These are phyloP conservation scores for Ogataea saltuana DNA, from an alignment of 805 yeast species.

Conservation along the genomic window DNA sequence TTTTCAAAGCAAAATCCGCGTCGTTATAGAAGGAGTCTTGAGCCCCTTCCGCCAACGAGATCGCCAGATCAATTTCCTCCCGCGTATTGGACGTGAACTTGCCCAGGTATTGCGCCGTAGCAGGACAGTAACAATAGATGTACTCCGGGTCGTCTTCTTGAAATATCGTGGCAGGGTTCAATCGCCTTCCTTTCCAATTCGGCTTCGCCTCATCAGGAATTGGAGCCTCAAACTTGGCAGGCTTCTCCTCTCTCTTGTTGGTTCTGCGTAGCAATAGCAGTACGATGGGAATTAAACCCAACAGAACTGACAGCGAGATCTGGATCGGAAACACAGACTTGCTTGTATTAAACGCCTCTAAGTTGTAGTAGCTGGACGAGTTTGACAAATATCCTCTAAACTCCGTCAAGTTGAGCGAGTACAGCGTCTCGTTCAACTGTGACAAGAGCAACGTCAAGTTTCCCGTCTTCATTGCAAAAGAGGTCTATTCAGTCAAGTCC, in stretches of 20 bases:
- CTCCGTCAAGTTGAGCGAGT: slow-evolving; percentile 23
- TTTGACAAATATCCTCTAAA: slow-evolving; percentile 17
- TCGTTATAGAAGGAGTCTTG: slow-evolving; percentile 54
- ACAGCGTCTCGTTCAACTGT: slow-evolving; percentile 27
- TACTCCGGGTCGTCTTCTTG: slow-evolving; percentile 61
- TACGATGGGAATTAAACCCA: slow-evolving; percentile 27
- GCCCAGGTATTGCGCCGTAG: slow-evolving; percentile 89
- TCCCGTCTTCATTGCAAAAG: slow-evolving; percentile 14
- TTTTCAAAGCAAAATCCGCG: slow-evolving; percentile 50
- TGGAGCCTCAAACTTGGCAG: slow-evolving; percentile 51
- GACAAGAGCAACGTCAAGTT: slow-evolving; percentile 25
- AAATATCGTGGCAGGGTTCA: slow-evolving; percentile 60
- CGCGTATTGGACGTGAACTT: slow-evolving; percentile 61
- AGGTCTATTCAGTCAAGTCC: too few species aligned
- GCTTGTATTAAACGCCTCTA: slow-evolving; percentile 9
- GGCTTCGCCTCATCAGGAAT: slow-evolving; percentile 79
- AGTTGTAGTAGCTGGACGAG: slow-evolving; percentile 16
- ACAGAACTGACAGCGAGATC: slow-evolving; percentile 31
- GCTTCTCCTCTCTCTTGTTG: slow-evolving; percentile 31
- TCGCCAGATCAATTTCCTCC: slow-evolving; percentile 68
- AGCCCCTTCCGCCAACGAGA: slow-evolving; percentile 54
- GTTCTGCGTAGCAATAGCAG: slow-evolving; percentile 27
- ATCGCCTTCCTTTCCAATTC: slow-evolving; percentile 88
- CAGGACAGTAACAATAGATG: slow-evolving; percentile 91
- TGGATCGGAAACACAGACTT: slow-evolving; percentile 30